Base-by-base conservation (phyloP, 768 basidiomycete genomes). In the Trametes cingulata region DNA sequence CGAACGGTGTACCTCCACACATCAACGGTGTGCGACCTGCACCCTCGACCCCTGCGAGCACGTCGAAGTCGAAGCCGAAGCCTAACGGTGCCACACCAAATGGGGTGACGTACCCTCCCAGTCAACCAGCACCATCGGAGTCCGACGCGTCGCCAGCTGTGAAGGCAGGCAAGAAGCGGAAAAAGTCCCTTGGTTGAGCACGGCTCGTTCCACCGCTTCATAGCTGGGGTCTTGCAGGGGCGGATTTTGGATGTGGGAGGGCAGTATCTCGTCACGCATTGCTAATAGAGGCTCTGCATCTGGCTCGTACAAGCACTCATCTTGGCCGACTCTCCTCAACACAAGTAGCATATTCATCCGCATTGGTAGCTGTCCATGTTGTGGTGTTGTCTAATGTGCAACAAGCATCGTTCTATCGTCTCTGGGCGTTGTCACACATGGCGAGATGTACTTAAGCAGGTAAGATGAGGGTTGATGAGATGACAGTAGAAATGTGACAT, bases 101-200 rank as follows among this genome's bases (percentile, higher is more conserved):
- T 9, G 64, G 60, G 37, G 37, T 47, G 27, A 39, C 47, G 6
- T 22, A 54, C 19, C 53, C 56, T 14, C 55, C 58, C 29, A 62
- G 49, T 49, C 59, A 35, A 25, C 52, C 50, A 43, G 12, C 56
- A 1, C 53, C 56, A 19, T 39, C 64, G 35, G 51, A 52, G 52
- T 40, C 58, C 7, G 57, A 63, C 47, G 17, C 63, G 4, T 64
- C 69, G 13, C 67, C 71, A 10, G 50, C 56, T 17, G 63, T 72
- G 19, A 67, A 71, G 36, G 78, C 77, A 56, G 80, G 82, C 25
- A 82, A 78, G 71, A 86, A 86, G 69, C 77, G 85, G 61, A 85
- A 84, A 74, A 84, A 82, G 67, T 75, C 76, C 8, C 60, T 76
- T 17, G 72, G 69, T 52, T 77, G 68, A 29, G 22, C 9, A 12